Percentiles rank a stretch among this genome's conserved stretches.
These are phyloP conservation scores for Trichosanthes truncata DNA, from an alignment of 306 rosid genomes.

Conservation along the genomic window DNA sequence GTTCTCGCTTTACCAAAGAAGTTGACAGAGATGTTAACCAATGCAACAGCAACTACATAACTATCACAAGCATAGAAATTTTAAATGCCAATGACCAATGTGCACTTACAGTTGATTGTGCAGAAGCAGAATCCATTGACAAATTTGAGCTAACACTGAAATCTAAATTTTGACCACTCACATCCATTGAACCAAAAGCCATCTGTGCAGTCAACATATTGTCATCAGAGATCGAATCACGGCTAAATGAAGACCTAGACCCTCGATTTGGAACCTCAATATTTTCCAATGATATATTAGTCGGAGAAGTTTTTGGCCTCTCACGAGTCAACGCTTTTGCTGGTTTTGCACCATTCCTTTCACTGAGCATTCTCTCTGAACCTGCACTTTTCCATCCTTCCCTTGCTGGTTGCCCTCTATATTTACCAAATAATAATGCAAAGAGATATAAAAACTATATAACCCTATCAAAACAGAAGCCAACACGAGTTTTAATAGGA, in stretches of 20 bases:
- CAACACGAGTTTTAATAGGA: background rate
- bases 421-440: constrained; percentile 11
- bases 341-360: background rate
- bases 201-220: constrained; percentile 8
- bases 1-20: constrained; percentile 42
- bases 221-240: constrained; percentile 34
- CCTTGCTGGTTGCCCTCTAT: constrained; percentile 26
- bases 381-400: constrained; percentile 21
- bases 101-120: constrained; percentile 44
- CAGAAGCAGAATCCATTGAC: constrained; percentile 5
- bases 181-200: constrained; percentile 33
- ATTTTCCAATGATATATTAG: constrained; percentile 26
- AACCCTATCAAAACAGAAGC: background rate
- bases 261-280: constrained; percentile 21
- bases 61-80: background rate
- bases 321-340: constrained; percentile 23
- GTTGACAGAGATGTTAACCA: constrained; percentile 8
- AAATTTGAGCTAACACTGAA: constrained; percentile 13
- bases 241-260: constrained; percentile 25
- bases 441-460: background rate
- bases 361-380: constrained; percentile 19
- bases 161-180: constrained; percentile 22
- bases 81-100: background rate
- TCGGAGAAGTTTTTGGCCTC: constrained; percentile 36
- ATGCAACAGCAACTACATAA: background rate